These are phyloP conservation scores for Hylodesmum podocarpum DNA, from an alignment of 306 rosid species.

Conservation along the genomic window DNA sequence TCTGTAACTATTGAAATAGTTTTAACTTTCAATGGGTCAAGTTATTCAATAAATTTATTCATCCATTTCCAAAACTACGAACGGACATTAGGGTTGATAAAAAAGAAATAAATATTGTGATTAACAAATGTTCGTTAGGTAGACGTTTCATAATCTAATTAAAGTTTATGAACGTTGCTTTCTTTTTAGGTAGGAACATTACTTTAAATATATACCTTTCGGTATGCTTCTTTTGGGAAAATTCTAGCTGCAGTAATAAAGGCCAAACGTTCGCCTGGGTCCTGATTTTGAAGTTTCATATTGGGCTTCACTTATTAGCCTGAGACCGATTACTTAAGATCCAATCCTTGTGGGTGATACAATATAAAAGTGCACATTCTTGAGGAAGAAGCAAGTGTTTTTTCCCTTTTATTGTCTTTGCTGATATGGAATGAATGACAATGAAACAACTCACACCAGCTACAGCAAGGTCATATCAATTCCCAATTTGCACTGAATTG, in stretches of 20 bases:
- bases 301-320: neutral
- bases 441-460: neutral
- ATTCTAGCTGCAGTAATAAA: neutral
- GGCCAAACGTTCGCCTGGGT: too few species aligned
- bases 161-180: neutral
- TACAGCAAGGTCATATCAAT: neutral
- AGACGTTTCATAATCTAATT: neutral
- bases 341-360: neutral
- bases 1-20: neutral
- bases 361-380: neutral
- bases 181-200: neutral
- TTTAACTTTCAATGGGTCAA: neutral
- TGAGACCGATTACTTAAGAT: neutral
- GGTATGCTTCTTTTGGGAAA: neutral
- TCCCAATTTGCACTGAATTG: neutral
- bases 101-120: neutral
- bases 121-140: neutral
- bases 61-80: neutral
- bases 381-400: neutral
- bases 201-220: neutral
- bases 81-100: neutral
- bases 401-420: neutral
- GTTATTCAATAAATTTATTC: neutral
- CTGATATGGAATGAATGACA: neutral
- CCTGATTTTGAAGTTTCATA: neutral